Percentiles rank a stretch among this genome's conserved stretches.
These are phyloP conservation scores for Arthrinium phaeospermum DNA, from an alignment of 2,329 filamentous ascomycete species.

Conservation along the genomic window DNA sequence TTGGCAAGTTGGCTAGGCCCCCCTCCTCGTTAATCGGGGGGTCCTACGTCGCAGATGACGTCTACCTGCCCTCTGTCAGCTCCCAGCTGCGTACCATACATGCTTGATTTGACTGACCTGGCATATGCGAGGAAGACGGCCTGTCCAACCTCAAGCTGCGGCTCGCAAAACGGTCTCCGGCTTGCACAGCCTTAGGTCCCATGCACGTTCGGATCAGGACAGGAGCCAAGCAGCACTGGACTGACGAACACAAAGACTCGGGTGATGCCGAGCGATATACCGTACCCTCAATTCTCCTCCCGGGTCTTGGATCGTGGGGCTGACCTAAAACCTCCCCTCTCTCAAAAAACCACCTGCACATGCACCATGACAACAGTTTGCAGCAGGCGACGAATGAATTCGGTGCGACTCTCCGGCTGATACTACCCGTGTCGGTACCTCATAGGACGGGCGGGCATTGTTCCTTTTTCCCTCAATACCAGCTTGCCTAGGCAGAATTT, in stretches of 20 bases:
- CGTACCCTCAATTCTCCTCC: not conserved
- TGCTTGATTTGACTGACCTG: not conserved
- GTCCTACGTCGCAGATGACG: conserved; percentile 1
- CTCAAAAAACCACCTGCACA: not conserved
- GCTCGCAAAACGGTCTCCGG: not conserved
- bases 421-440: not conserved
- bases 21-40: not conserved
- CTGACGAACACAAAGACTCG: not conserved
- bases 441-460: not conserved
- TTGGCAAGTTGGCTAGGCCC: conserved; percentile 11
- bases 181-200: not conserved
- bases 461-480: too few species aligned
- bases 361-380: conserved; percentile 16
- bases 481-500: not conserved
- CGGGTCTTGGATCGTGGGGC: conserved; percentile 1
- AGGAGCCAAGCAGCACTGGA: not conserved
- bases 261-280: not conserved
- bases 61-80: not conserved
- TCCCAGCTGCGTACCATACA: not conserved
- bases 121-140: not conserved
- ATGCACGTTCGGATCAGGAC: not conserved
- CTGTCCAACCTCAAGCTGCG: not conserved
- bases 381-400: not conserved
- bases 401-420: conserved; percentile 11
- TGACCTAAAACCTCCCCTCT: not conserved